Percentiles rank a stretch among this genome's conserved stretches.
These are phyloP conservation scores for Aeschynomene evenia DNA, from an alignment of 306 rosid genomes.

Conservation along the genomic window DNA sequence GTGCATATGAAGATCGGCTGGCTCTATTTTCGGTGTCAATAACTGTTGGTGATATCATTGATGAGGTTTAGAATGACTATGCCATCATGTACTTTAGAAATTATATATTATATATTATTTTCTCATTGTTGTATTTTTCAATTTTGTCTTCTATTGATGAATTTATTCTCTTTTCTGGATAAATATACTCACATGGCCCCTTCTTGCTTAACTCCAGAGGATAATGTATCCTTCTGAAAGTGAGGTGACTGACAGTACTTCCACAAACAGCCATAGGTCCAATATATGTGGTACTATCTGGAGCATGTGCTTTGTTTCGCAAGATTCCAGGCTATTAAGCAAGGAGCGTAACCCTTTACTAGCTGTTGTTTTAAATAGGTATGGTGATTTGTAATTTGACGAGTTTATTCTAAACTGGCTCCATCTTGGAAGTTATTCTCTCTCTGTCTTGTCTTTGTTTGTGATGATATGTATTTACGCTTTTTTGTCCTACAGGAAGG, in stretches of 20 bases:
- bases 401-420: slow-evolving; percentile 24
- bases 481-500: slow-evolving; percentile 57
- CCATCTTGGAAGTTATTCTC: slow-evolving; percentile 24
- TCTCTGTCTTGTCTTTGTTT: slow-evolving; percentile 28
- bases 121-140: slow-evolving; percentile 3
- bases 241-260: slow-evolving; percentile 47
- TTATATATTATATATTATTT: slow-evolving; percentile 15
- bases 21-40: slow-evolving; percentile 81
- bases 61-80: slow-evolving; percentile 54
- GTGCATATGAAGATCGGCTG: slow-evolving; percentile 80
- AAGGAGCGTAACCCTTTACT: slow-evolving; percentile 75
- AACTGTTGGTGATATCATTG: slow-evolving; percentile 64
- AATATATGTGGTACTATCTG: slow-evolving; percentile 73
- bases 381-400: slow-evolving; percentile 27
- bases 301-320: slow-evolving; percentile 92
- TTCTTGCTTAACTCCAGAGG: slow-evolving; percentile 53
- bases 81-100: slow-evolving; percentile 25
- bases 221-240: slow-evolving; percentile 67
- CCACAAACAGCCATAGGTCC: slow-evolving; percentile 52
- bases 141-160: slow-evolving; percentile 16
- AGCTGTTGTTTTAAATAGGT: slow-evolving; percentile 85
- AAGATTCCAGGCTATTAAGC: slow-evolving; percentile 50
- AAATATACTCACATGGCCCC: slow-evolving; percentile 28
- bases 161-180: slow-evolving; percentile 24
- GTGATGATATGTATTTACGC: not conserved